phyloP scores from a whole-genome alignment of 352 stramenopile species.

The Pythium phragmitis region DNA sequence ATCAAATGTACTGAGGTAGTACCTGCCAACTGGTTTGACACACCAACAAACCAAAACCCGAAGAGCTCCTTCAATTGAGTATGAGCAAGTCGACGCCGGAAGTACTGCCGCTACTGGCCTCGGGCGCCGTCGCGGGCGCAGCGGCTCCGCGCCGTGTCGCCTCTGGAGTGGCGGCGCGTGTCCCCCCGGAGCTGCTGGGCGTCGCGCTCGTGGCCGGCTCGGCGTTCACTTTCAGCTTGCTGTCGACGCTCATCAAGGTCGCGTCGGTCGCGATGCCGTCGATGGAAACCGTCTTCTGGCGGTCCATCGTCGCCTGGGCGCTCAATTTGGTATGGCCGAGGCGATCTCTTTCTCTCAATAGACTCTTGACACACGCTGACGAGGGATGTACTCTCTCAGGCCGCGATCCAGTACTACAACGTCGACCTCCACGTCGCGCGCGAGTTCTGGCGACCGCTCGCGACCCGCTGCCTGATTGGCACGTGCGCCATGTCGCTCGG shows the following conservation, averaged over 20 bases:
- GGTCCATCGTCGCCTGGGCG: constrained; percentile 49
- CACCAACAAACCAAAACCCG: no score
- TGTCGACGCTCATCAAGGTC: constrained; percentile 61
- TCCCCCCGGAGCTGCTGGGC: constrained; percentile 26
- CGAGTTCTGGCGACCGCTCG: constrained; percentile 35
- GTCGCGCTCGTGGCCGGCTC: constrained; percentile 48
- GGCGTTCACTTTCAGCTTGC: constrained; percentile 57
- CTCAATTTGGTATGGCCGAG: constrained; percentile 37
- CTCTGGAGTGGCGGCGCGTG: neutral
- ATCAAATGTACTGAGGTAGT: no score
- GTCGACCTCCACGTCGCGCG: constrained; percentile 36
- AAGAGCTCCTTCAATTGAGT: no score
- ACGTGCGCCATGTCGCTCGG: constrained; percentile 45
- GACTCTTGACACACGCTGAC: no score
- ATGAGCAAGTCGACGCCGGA: constrained; percentile 9
- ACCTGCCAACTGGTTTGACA: no score
- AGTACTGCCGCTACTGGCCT: constrained; percentile 12
- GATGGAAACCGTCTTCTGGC: constrained; percentile 72
- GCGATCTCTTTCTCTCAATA: no score
- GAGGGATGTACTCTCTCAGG: neutral
- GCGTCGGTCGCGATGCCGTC: constrained; percentile 44
- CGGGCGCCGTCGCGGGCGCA: neutral
- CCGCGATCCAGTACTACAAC: constrained; percentile 33
- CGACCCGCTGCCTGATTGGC: constrained; percentile 41
- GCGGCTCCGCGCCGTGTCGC: neutral